Evolutionary conservation across 164 flowering plant species (phyloP), one percentile per base, ranked within the genome.

Genomic region (Stephania cephalantha): DNA sequence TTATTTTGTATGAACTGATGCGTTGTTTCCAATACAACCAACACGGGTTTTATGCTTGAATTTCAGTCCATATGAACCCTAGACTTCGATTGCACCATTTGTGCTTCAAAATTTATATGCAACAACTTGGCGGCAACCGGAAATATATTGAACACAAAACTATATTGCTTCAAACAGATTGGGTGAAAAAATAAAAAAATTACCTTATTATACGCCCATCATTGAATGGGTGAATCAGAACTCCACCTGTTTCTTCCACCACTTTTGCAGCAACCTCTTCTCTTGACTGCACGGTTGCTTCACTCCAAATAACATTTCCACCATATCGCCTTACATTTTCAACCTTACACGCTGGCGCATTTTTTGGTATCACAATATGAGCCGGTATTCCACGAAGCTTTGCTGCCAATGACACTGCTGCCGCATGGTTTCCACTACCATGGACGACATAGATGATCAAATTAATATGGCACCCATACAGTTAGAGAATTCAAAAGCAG

Each of bases 391-490:
- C 90, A 45, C 97, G 87, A 75, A 86, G 72, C 73, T 88, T 88
- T 78, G 97, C 95, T 81, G 97, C 97, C 88, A 92, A 83, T 68
- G 98, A 71, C 78, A 95, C 83, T 50, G 98, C 98, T 44, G 97
- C 97, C 75, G 98, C 98, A 86, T 95, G 97, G 81, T 93, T 95
- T 20, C 97, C 97, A 83, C 97, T 93, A 79, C 72, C 79, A 76
- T 76, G 73, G 75, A 81, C 25, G 0, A 68, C 42, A 35, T 4
- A 73, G 17, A 35, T 53, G 6, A 78, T 77, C 73, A 80, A 77
- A 25, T 25, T 25, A 25, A 71, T 8, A 70, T 8, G n/a, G 66
- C n/a, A 68, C 4, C 42, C 2, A 35, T 4, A 35, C 42, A 35
- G 4, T 35, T 35, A 35, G 2, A 35, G 42, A 35, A 35, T 2